Evolutionary conservation across 371 early-diverging fungal genomes (phyloP).

Genomic region (Mortierella sp.): DNA sequence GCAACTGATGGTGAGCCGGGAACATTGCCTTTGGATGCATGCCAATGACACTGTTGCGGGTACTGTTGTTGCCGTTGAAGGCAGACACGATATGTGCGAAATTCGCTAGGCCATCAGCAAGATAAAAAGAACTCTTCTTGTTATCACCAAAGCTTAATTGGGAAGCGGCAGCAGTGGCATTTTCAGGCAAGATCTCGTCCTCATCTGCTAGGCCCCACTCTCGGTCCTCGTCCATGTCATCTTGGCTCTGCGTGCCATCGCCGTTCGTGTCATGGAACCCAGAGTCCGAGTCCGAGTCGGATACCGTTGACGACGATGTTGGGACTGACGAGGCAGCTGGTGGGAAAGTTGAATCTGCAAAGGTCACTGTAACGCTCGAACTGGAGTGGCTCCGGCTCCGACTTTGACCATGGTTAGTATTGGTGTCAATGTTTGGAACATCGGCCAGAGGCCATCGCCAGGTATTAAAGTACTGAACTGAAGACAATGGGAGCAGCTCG

Average conservation of each 20-base stretch:
- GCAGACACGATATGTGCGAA: slow-evolving; percentile 4
- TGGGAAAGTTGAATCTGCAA: not conserved
- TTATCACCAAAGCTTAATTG: not conserved
- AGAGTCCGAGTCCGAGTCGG: slow-evolving; percentile 37
- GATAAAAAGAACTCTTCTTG: slow-evolving; percentile 11
- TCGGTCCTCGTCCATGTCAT: slow-evolving; percentile 50
- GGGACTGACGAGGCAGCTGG: slow-evolving; percentile 3
- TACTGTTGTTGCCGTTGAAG: slow-evolving; percentile 2
- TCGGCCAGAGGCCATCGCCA: slow-evolving; percentile 31
- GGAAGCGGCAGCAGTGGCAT: not conserved
- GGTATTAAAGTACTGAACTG: slow-evolving; percentile 39
- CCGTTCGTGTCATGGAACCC: slow-evolving; percentile 22
- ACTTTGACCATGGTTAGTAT: not conserved
- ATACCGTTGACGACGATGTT: slow-evolving; percentile 10
- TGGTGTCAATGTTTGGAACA: not conserved
- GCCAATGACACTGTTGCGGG: not conserved
- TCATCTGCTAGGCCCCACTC: slow-evolving; percentile 47
- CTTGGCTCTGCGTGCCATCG: slow-evolving; percentile 8
- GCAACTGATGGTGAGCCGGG: not conserved
- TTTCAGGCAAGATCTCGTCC: slow-evolving; percentile 19
- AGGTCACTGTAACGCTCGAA: not conserved
- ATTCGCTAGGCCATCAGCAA: slow-evolving; percentile 10
- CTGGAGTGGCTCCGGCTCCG: slow-evolving; percentile 2
- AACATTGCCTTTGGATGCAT: not conserved
- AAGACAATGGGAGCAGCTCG: slow-evolving; percentile 31